Base-by-base conservation (phyloP, 208 protist species). In the Leishmania guyanensis region DNA sequence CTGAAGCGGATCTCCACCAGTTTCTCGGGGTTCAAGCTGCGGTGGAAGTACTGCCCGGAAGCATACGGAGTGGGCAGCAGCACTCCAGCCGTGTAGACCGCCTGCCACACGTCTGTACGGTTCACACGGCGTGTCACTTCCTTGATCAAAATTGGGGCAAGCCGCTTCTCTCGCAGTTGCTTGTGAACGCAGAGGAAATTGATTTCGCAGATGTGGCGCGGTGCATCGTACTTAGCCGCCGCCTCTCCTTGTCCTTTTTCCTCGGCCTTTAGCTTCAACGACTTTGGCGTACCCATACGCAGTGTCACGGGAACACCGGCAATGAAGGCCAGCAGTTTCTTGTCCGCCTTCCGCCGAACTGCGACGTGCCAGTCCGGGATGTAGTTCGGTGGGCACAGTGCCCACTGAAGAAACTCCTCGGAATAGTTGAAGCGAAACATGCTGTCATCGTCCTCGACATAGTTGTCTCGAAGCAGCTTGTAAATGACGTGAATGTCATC, bases 161-260 rank as follows among this genome's bases (percentile, higher is more conserved):
- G 84, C 20, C 98, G 92, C 89, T 99, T 99, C 26, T 92, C 85
- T 26, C 99, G 94, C 33, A 99, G 90, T 72, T 96, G 94, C 91
- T 99, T 99, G 89, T 99, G 99, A 10, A 99, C 98, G 84, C 99
- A 99, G 0, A 99, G 93, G 84, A 99, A 99, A 86, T 99, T 99
- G 79, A 99, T 99, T 82, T 99, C 99, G 64, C 99, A 99, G 84
- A 99, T 99, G 51, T 78, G 82, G 16, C 91, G 93, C 56, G 91
- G 89, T 46, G 81, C 88, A 33, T 87, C 72, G 78, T 91, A 87
- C 77, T 72, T 79, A 1, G 77, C 68, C 12, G 76, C 65, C 33
- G 71, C 78, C 69, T 78, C 82, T 9, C 66, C 79, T 9, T 62
- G 53, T 20, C 81, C 82, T 16, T 77, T 73, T 36, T 65, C 81